Evolutionary conservation across 106 monocot genomes (phyloP).

Genomic region (Cymbidium sinense): DNA sequence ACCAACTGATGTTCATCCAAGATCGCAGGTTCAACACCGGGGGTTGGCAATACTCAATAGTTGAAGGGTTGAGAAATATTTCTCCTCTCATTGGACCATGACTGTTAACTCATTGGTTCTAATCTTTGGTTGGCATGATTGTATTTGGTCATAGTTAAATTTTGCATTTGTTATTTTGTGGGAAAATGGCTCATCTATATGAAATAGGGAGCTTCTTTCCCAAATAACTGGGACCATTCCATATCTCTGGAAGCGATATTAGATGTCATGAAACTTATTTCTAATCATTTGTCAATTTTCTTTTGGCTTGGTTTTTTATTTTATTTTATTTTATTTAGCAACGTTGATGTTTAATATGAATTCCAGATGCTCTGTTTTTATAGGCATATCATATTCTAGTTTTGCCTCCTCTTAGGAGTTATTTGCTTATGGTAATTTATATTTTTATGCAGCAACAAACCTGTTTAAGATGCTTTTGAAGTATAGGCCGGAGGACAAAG

Average conservation of each 20-base stretch:
- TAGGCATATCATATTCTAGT: background rate
- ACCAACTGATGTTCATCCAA: background rate
- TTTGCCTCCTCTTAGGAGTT: background rate
- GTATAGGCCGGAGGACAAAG: slow-evolving; percentile 73
- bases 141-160: no score
- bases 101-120: no score
- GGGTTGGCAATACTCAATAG: background rate
- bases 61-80: background rate
- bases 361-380: background rate
- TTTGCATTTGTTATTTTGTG: background rate
- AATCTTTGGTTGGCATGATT: no score
- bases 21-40: no score
- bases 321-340: background rate
- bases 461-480: slow-evolving; percentile 80
- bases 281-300: background rate
- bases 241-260: background rate
- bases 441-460: slow-evolving; percentile 38
- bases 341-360: background rate
- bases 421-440: background rate
- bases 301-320: background rate
- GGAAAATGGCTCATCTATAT: background rate
- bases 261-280: background rate
- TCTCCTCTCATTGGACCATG: no score
- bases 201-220: background rate
- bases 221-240: background rate